Conservation (phyloP, 1,284 basidiomycete species). For the Cerioporus squamosus region DNA sequence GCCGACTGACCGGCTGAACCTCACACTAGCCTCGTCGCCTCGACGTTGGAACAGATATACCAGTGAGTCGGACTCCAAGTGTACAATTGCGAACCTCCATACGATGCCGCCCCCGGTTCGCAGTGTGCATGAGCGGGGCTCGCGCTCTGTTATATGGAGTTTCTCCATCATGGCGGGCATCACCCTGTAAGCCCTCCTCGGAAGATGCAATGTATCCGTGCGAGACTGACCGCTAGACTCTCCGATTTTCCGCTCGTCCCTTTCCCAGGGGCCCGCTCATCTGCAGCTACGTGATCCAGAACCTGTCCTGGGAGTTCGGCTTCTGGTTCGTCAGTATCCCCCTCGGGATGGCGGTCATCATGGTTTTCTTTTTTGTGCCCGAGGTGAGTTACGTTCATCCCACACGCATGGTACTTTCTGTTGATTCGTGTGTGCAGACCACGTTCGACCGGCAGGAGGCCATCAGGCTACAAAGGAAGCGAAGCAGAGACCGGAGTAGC, state of each 20-base stretch:
- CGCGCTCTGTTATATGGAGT: conserved; percentile 46
- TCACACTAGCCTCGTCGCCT: conserved; percentile 40
- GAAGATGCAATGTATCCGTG: background rate
- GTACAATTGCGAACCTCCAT: background rate
- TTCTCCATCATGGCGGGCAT: conserved; percentile 48
- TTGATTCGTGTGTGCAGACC: conserved; percentile 25
- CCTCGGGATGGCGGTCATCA: conserved; percentile 38
- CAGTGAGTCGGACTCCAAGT: conserved; percentile 34
- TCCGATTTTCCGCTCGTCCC: too few relatives aligned
- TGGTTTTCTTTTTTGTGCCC: conserved; percentile 48
- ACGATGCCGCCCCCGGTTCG: too few relatives aligned
- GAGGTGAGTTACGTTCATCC: conserved; percentile 32
- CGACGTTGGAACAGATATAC: conserved; percentile 49
- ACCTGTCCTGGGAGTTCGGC: conserved; percentile 45
- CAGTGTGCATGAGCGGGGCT: conserved; percentile 48
- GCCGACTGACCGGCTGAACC: too few relatives aligned
- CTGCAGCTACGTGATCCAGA: conserved; percentile 46
- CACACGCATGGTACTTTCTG: background rate
- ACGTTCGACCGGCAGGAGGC: conserved; percentile 30
- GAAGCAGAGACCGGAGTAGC: conserved; percentile 32
- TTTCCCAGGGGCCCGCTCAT: conserved; percentile 38
- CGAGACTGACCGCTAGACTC: background rate
- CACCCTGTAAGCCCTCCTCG: conserved; percentile 36
- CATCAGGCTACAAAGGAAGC: background rate
- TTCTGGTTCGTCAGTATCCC: conserved; percentile 50